phyloP scores from a whole-genome alignment of 2,329 filamentous ascomycete genomes.

The Clonostachys rhizophaga region DNA sequence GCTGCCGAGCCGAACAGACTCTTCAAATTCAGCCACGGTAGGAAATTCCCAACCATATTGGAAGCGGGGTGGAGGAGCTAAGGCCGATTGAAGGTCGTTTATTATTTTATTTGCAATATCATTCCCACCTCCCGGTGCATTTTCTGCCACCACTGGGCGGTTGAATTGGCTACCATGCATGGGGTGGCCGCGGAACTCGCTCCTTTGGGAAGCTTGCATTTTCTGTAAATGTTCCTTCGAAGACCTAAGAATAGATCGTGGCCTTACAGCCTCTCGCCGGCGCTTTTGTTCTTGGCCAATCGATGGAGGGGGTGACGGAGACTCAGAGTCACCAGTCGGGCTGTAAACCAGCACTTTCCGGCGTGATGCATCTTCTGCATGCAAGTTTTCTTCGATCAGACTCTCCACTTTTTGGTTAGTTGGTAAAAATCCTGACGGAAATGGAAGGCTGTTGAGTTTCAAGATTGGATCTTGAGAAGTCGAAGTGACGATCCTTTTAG shows the following conservation, averaged over 20 bases:
- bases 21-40: constrained; percentile 3
- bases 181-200: constrained; percentile 1
- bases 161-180: constrained; percentile 14
- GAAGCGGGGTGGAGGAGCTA: neutral
- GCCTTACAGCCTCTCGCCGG: constrained; percentile 18
- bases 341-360: constrained; percentile 26
- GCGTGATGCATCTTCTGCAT: neutral
- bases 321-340: constrained; percentile 11
- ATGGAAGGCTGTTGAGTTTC: no score
- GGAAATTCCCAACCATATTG: constrained; percentile 1
- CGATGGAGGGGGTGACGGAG: constrained; percentile 18
- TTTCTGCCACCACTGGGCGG: constrained; percentile 9
- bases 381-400: no score
- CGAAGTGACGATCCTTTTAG: no score
- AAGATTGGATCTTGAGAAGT: no score
- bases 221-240: constrained; percentile 6
- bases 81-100: neutral
- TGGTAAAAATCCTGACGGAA: no score
- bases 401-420: no score
- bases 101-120: constrained; percentile 1
- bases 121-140: neutral
- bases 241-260: constrained; percentile 27
- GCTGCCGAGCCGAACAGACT: neutral
- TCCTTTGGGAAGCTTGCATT: neutral
- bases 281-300: constrained; percentile 27